These are phyloP conservation scores for Flaveria floridana DNA, from an alignment of 140 eudicot species.

Conservation along the genomic window DNA sequence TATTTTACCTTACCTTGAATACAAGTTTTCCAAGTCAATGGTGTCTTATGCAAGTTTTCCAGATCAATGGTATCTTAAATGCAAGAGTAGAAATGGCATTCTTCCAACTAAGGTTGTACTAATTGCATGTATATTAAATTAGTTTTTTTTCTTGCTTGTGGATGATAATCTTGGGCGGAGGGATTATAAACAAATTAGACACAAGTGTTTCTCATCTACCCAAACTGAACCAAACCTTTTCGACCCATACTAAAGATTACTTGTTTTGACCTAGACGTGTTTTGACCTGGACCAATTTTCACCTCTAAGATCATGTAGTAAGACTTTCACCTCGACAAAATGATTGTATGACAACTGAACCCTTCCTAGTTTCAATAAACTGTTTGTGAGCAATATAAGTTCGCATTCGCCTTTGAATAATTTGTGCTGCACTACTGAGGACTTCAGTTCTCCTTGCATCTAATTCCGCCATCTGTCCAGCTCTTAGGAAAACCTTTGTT, in stretches of 20 bases:
- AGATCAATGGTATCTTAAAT: background rate
- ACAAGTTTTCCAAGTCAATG: background rate
- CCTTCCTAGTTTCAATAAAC: constrained; percentile 54
- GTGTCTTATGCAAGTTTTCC: background rate
- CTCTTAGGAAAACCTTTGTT: constrained; percentile 92
- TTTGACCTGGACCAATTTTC: constrained; percentile 5
- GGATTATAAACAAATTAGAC: background rate
- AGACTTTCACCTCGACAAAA: constrained; percentile 58
- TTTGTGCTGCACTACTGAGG: constrained; percentile 76
- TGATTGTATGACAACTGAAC: constrained; percentile 58
- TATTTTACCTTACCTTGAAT: background rate
- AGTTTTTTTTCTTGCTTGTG: background rate
- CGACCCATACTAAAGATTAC: background rate
- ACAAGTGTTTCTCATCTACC: background rate
- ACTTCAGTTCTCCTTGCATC: constrained; percentile 95
- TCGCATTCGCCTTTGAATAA: constrained; percentile 68
- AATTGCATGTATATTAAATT: background rate
- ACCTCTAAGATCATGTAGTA: constrained; percentile 12
- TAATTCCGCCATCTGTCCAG: constrained; percentile 98
- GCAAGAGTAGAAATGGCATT: background rate
- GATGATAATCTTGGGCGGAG: background rate
- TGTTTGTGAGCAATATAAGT: constrained; percentile 77
- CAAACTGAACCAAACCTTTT: background rate
- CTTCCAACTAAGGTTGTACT: background rate
- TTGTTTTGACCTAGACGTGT: background rate